Conservation (phyloP, 2,329 filamentous ascomycete species). For the Graphilbum ipis-grandicollis region DNA sequence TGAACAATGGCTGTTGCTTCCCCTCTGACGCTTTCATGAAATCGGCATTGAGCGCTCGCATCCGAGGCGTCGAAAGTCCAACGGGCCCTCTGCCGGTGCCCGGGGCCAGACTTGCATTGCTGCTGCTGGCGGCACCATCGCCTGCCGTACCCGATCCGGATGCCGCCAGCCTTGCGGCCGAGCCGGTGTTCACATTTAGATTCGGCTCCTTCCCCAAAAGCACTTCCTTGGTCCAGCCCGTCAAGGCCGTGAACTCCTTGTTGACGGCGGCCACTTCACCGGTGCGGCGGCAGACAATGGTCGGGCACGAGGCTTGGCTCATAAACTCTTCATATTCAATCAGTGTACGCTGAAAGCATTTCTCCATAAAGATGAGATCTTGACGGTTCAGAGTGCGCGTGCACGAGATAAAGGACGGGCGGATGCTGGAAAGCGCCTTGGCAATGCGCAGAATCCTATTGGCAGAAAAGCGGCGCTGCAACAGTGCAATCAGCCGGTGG, state of each 20-base stretch:
- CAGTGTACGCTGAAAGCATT: constrained; percentile 82
- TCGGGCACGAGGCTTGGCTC: constrained; percentile 73
- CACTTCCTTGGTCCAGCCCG: constrained; percentile 84
- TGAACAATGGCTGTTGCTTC: constrained; percentile 61
- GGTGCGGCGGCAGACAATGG: constrained; percentile 77
- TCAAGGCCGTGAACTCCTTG: constrained; percentile 91
- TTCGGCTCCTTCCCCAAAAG: constrained; percentile 78
- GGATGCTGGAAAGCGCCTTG: constrained; percentile 72
- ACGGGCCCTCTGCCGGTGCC: constrained; percentile 3
- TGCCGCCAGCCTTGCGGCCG: constrained; percentile 14
- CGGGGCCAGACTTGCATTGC: constrained; percentile 43
- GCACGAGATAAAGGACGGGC: constrained; percentile 83
- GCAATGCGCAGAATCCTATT: constrained; percentile 70
- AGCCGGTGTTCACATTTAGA: constrained; percentile 63
- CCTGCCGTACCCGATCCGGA: neutral
- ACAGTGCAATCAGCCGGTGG: constrained; percentile 67
- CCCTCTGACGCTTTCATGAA: constrained; percentile 21
- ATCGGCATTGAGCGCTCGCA: constrained; percentile 20
- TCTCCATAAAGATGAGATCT: constrained; percentile 94
- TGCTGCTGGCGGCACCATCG: constrained; percentile 28
- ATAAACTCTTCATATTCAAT: constrained; percentile 91
- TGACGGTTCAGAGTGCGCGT: constrained; percentile 76
- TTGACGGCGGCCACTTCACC: constrained; percentile 91
- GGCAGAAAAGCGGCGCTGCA: constrained; percentile 61
- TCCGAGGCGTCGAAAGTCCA: constrained; percentile 32